Base-by-base conservation (phyloP, 164 flowering plant species). In the Akebia trifoliata region DNA sequence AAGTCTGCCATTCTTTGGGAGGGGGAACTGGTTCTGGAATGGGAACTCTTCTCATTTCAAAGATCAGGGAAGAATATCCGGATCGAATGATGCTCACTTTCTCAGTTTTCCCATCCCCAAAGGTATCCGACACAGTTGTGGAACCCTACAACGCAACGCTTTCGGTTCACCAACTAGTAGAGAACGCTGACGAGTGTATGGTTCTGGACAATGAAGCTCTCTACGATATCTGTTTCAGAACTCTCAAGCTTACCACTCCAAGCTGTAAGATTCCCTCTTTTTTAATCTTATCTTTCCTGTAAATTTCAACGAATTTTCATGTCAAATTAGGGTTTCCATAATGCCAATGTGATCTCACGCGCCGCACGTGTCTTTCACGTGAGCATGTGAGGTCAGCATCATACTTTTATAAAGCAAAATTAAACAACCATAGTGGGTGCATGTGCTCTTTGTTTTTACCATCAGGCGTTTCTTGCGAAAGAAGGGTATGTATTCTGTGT, bases 21-120 rank as follows among this genome's bases (percentile, higher is more conserved):
- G 80, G 80, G 62, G 80, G 80, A 14, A 76, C 80, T 35, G 80
- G 80, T 3, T 76, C 80, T 20, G 80, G 80, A 35, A 76, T 76
- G 80, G 80, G 80, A 32, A 76, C 77, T 2, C 72, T 76, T 8
- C 56, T 76, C 1, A 73, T 76, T 4, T 76, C 80, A 0, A 75
- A 75, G 62, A 75, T 75, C 44, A 59, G 78, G 46, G 78, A 75
- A 62, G 78, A 75, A 39, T 75, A 76, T 45, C 77, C 80, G 0
- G 80, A 76, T 44, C 60, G 80, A 9, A 76, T 76, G 80, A 76
- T 76, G 80, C 69, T 76, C 32, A 76, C 80, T 4, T 76, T 76
- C 57, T 72, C 77, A 20, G 80, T 76, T 18, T 70, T 75, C 20
- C 78, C 78, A 7, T 75, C 78, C 11, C 80, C 80, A 0, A 76